phyloP scores from a whole-genome alignment of 2,329 filamentous ascomycete species.

The Aspergillus eucalypticola region DNA sequence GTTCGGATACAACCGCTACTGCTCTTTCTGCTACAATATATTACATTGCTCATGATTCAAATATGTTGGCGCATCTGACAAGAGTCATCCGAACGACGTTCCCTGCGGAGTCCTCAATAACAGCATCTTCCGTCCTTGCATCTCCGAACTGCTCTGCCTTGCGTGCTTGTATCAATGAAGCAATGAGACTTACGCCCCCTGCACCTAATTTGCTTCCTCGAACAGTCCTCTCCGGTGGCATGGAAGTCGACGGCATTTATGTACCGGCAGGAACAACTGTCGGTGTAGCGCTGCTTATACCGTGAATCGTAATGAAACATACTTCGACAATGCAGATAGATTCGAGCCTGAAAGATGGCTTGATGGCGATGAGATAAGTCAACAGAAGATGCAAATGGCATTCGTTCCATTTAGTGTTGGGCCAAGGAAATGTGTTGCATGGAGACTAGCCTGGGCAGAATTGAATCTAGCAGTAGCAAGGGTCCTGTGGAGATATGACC shows the following conservation, averaged over 20 bases:
- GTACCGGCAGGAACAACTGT: slow-evolving; percentile 39
- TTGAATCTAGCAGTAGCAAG: background rate
- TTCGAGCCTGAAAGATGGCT: slow-evolving; percentile 45
- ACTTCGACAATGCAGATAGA: slow-evolving; percentile 20
- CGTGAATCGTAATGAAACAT: slow-evolving; percentile 15
- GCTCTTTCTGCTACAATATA: background rate
- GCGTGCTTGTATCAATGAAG: slow-evolving; percentile 12
- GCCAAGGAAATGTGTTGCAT: background rate
- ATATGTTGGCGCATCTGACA: background rate
- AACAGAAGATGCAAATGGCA: background rate
- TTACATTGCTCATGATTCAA: background rate
- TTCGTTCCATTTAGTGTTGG: slow-evolving; percentile 5
- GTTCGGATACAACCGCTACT: slow-evolving; percentile 6
- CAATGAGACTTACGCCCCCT: slow-evolving; percentile 20
- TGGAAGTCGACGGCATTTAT: slow-evolving; percentile 30
- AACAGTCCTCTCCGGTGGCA: slow-evolving; percentile 31
- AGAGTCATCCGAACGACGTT: background rate
- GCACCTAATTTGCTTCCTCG: slow-evolving; percentile 27
- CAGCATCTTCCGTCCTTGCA: background rate
- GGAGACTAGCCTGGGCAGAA: background rate
- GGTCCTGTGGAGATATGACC: background rate
- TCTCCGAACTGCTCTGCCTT: background rate
- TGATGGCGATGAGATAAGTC: background rate
- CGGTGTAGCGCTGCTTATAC: slow-evolving; percentile 41
- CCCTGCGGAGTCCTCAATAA: background rate